Evolutionary conservation across 2,329 filamentous ascomycete genomes (phyloP), one percentile per base, ranked within the genome.

Genomic region (Fonsecaea nubica): DNA sequence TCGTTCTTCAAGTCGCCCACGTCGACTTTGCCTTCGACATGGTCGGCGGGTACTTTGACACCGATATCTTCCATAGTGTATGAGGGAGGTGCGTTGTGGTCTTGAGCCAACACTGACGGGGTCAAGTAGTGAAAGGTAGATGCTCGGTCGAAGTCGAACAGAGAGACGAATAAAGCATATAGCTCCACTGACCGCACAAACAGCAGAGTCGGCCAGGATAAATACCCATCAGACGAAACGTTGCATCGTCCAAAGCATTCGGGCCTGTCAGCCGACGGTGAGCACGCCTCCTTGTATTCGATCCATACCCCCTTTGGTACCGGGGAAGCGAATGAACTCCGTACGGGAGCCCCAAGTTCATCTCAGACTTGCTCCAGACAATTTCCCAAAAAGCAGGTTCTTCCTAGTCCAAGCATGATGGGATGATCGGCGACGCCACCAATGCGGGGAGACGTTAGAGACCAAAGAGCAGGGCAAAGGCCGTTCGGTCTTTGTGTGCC

Each of bases 1-100:
- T 85, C 83, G 42, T 77, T 76, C 69, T 70, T 69, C 3, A 52
- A 15, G 12, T 61, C 48, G n/a, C 62, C 68, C 25, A 52, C 25
- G 33, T 63, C 55, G 9, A 36, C 30, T 18, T 66, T 66, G 50
- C 60, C 50, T 30, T 69, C 67, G 52, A 69, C 59, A 59, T 69
- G 63, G 32, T 66, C 64, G 35, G 62, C 62, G 18, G 63, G 67
- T 5, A 50, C 52, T 57, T 69, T 69, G 56, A 54, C 15, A 8
- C 63, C 32, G 12, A 30, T 18, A 3, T 64, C 63, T n/a, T 63
- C 67, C 67, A 69, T 69, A 6, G 32, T 40, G 4, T n/a, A 30
- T 45, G 40, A 18, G 35, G 18, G 8, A 3, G 58, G 18, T 40
- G 12, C 9, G 48, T n/a, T 33, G 3, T 38, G 45, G 45, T 21